Base-by-base conservation (phyloP, 192 early-diverging fungal genomes). In the Coemansia sp. region DNA sequence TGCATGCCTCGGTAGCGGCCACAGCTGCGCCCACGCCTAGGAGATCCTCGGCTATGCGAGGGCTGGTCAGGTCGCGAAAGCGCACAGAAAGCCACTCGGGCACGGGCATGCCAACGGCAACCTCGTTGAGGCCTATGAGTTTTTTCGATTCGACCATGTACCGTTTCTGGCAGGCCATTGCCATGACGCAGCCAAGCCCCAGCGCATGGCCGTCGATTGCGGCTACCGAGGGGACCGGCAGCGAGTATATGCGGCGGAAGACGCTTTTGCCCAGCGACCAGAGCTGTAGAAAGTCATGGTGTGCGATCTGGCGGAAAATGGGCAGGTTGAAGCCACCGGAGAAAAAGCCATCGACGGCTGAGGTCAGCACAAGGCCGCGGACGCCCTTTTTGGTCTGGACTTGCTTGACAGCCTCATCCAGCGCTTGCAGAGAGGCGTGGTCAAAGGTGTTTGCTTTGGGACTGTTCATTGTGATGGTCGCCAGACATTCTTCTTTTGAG, bases 101-200 rank as follows among this genome's bases (percentile, higher is more conserved):
- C 37, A 80, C 62, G 0, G 78, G 73, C 53, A 80, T 57, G 15
- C 78, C 78, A 11, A 80, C 73, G 4, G 73, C 69, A 1, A 72
- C 78, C 43, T 80, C 78, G 52, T 80, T 80, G 15, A 80, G 78
- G 32, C 78, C 78, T 17, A 80, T 67, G n/a, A 65, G 55, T 55
- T 48, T 35, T 15, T 61, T 20, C 58, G 61, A 36, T 11, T 36
- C 45, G 20, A 80, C 72, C 65, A 74, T 74, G 22, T 51, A 80
- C 36, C 78, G 72, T 41, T 65, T 54, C 58, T 75, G 72, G 69
- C 72, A 80, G 37, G 72, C 78, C 65, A 80, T 67, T 11, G 78
- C 78, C 61, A 71, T 56, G 51, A 65, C 79, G 36, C 69, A 77
- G 60, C 75, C 75, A 57, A 77, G 41, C 15, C 75, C 75, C 57